A percentile compares a stretch with the other conserved stretches of the same genome.
Evolutionary conservation across 192 early-diverging fungal genomes (phyloP).

Genomic region (Umbelopsis sp.): DNA sequence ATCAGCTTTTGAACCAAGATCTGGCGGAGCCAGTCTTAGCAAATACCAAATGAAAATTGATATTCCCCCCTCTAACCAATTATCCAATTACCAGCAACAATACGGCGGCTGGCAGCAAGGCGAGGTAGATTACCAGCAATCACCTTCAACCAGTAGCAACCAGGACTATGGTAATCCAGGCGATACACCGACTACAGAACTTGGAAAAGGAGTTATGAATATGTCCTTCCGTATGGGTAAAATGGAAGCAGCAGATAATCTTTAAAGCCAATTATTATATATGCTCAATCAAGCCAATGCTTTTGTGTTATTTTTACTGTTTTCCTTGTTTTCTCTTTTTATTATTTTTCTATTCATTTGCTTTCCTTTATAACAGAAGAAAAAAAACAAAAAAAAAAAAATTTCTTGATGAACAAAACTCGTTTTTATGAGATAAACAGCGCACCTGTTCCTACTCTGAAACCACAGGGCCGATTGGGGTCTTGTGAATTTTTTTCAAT

Average conservation of each 20-base stretch:
- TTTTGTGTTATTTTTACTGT: background rate
- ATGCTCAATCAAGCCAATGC: background rate
- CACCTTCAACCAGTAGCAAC: background rate
- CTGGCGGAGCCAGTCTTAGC: slow-evolving; percentile 12
- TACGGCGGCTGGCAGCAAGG: background rate
- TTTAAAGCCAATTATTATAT: slow-evolving; percentile 11
- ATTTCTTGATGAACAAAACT: no score
- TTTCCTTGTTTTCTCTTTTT: background rate
- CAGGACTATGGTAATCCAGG: background rate
- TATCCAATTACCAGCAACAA: slow-evolving; percentile 4
- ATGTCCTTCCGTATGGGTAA: slow-evolving; percentile 30
- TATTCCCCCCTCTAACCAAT: background rate
- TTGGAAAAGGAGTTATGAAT: slow-evolving; percentile 29
- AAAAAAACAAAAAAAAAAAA: no score
- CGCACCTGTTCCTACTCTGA: no score
- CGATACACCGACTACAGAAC: slow-evolving; percentile 27
- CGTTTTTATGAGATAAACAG: no score
- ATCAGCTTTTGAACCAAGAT: slow-evolving; percentile 10
- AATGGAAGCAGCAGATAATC: slow-evolving; percentile 30
- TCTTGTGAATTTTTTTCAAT: background rate
- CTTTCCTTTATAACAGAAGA: no score
- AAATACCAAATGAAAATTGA: slow-evolving; percentile 18
- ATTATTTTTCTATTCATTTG: background rate
- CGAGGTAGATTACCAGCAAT: background rate
- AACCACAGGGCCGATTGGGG: no score